Conservation (phyloP, 495 filamentous ascomycete genomes). For the Letharia lupina region DNA sequence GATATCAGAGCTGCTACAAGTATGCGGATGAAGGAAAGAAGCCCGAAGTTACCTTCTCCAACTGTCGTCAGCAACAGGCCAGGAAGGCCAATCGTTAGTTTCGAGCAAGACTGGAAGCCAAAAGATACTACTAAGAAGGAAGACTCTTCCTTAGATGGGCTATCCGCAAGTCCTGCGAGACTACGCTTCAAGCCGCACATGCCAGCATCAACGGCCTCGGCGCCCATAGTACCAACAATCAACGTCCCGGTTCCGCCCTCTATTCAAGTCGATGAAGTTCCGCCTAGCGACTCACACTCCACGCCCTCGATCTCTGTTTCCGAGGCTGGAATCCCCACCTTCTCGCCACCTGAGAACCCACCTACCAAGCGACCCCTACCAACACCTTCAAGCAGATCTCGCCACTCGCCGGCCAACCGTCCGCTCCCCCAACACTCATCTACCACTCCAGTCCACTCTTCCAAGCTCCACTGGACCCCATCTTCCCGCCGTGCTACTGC, state of each 20-base stretch:
- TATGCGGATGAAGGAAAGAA: slow-evolving; percentile 76
- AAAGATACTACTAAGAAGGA: slow-evolving; percentile 34
- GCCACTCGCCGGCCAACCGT: slow-evolving; percentile 13
- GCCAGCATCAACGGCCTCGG: slow-evolving; percentile 28
- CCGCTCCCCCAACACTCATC: slow-evolving; percentile 27
- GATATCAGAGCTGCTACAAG: slow-evolving; percentile 88
- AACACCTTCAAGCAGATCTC: background rate
- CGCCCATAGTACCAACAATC: slow-evolving; percentile 43
- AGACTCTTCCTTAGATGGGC: background rate
- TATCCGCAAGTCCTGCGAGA: background rate
- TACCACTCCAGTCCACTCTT: slow-evolving; percentile 23
- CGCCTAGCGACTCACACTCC: slow-evolving; percentile 22
- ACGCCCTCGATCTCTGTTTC: slow-evolving; percentile 58
- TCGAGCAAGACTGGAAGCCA: slow-evolving; percentile 72
- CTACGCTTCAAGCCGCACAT: slow-evolving; percentile 18
- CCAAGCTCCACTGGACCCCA: slow-evolving; percentile 23
- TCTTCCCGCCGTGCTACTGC: slow-evolving; percentile 58
- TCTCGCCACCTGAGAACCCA: slow-evolving; percentile 25
- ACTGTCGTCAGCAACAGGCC: slow-evolving; percentile 76
- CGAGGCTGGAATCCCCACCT: slow-evolving; percentile 32
- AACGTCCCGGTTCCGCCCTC: slow-evolving; percentile 46
- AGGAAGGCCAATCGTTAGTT: slow-evolving; percentile 88
- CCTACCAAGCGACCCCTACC: slow-evolving; percentile 11
- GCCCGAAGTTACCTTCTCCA: slow-evolving; percentile 74
- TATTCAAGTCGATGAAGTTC: slow-evolving; percentile 25